Percentiles rank a stretch among this genome's conserved stretches.
Evolutionary conservation across 148 eudicot species (phyloP).

Genomic region (Oxyria digyna): DNA sequence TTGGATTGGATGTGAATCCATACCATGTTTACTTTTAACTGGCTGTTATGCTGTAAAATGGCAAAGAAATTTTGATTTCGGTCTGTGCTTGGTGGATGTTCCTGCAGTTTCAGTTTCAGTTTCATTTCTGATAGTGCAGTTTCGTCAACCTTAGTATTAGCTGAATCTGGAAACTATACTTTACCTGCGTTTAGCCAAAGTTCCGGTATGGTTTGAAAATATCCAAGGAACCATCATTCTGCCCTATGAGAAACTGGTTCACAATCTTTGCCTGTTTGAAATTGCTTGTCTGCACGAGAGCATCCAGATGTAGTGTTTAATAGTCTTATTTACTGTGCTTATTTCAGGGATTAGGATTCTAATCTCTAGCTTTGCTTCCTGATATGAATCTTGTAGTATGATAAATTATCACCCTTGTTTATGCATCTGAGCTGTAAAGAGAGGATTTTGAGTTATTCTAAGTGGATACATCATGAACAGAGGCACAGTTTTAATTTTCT

Average conservation of each 20-base stretch:
- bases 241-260: too few species aligned
- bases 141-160: not conserved
- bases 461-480: not conserved
- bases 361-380: not conserved
- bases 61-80: not conserved
- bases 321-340: not conserved
- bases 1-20: conserved; percentile 3
- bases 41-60: not conserved
- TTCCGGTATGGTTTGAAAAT: too few species aligned
- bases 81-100: not conserved
- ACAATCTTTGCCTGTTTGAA: too few species aligned
- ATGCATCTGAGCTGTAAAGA: not conserved
- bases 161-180: not conserved
- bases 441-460: not conserved
- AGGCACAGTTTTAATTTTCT: not conserved
- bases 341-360: too few species aligned
- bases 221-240: too few species aligned
- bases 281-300: too few species aligned
- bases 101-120: not conserved
- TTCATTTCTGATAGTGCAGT: not conserved
- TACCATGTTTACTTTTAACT: not conserved
- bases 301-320: too few species aligned
- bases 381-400: not conserved
- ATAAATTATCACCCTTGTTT: not conserved
- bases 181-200: not conserved